Evolutionary conservation across 225 moss, liverwort and hornwort genomes (phyloP).

Genomic region (Marchantia paleacea): DNA sequence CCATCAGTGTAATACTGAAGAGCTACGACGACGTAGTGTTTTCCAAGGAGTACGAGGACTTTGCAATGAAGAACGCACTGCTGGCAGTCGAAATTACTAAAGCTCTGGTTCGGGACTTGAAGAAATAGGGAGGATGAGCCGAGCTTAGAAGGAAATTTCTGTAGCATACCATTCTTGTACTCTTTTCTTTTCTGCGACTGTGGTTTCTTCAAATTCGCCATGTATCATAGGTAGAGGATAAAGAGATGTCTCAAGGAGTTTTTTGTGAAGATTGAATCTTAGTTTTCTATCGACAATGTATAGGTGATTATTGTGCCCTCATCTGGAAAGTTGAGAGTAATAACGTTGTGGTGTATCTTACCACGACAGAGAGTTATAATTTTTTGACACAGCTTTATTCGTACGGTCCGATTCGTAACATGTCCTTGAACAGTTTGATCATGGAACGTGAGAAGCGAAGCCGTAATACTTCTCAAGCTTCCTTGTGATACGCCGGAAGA

Average conservation of each 20-base stretch:
- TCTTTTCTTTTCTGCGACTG: background rate
- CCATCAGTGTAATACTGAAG: conserved; percentile 74
- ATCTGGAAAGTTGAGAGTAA: background rate
- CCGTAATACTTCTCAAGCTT: background rate
- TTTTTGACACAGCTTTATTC: background rate
- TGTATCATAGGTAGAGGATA: conserved; percentile 3
- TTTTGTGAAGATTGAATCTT: conserved; percentile 1
- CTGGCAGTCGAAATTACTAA: conserved; percentile 86
- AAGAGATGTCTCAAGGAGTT: background rate
- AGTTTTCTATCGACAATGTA: background rate
- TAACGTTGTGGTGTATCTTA: background rate
- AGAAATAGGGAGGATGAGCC: conserved; percentile 30
- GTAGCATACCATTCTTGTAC: conserved; percentile 11
- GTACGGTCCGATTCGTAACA: background rate
- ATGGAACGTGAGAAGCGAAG: background rate
- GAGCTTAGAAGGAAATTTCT: background rate
- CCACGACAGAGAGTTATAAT: background rate
- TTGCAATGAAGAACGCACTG: conserved; percentile 87
- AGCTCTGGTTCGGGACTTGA: conserved; percentile 72
- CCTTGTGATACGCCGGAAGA: too few relatives aligned
- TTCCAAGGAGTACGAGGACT: conserved; percentile 88
- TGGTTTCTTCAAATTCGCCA: background rate
- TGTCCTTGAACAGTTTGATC: background rate
- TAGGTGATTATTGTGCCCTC: conserved; percentile 15
- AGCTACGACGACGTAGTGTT: conserved; percentile 82